phyloP scores from a whole-genome alignment of 805 yeast species.

The Saturnispora mendoncae region DNA sequence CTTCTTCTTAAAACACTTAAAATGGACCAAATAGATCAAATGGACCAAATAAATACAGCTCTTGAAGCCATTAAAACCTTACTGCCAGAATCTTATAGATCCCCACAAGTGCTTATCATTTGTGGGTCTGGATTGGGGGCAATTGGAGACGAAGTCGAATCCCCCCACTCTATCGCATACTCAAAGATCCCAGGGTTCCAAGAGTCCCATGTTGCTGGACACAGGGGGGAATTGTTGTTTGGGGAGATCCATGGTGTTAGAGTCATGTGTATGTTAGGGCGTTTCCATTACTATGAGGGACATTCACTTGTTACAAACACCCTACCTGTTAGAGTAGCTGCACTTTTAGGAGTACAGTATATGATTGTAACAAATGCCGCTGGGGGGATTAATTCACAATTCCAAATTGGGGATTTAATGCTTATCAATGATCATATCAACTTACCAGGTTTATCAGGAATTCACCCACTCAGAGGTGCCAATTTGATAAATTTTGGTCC shows the following conservation, averaged over 20 bases:
- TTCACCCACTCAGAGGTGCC: conserved; percentile 81
- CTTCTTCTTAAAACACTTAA: too few relatives aligned
- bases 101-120: conserved; percentile 66
- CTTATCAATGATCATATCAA: conserved; percentile 82
- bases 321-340: conserved; percentile 75
- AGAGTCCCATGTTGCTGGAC: conserved; percentile 82
- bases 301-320: conserved; percentile 73
- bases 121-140: conserved; percentile 96
- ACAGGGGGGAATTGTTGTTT: conserved; percentile 71
- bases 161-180: conserved; percentile 49
- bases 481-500: conserved; percentile 76
- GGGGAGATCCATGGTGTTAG: conserved; percentile 70
- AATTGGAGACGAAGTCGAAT: conserved; percentile 36
- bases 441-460: conserved; percentile 84
- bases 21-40: neutral
- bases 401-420: conserved; percentile 84
- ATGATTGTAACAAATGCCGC: conserved; percentile 93
- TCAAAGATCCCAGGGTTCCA: conserved; percentile 70
- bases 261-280: conserved; percentile 88
- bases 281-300: conserved; percentile 91
- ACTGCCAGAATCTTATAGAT: conserved; percentile 9
- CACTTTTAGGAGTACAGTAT: conserved; percentile 47
- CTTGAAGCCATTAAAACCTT: neutral
- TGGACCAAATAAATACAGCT: conserved; percentile 4
- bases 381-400: conserved; percentile 69